These are phyloP conservation scores for Psilocybe tampanensis DNA, from an alignment of 768 basidiomycete species.

Conservation along the genomic window DNA sequence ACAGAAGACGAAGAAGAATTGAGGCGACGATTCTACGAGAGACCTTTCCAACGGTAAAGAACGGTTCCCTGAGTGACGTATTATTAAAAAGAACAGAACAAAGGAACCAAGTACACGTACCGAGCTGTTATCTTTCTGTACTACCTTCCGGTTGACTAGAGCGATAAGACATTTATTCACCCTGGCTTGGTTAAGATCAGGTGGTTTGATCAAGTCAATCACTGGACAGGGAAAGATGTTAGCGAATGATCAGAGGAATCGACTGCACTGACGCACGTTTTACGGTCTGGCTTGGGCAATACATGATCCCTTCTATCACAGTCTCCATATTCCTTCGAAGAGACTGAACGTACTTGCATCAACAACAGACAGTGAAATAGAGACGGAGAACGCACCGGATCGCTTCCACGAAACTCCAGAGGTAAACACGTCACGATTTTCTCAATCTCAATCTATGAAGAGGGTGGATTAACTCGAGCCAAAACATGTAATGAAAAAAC, in stretches of 20 bases:
- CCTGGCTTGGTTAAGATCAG: conserved; percentile 85
- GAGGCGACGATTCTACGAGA: no score
- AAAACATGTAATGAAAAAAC: background rate
- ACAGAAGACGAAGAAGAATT: no score
- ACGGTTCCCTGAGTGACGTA: no score
- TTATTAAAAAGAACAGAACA: no score
- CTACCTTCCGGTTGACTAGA: conserved; percentile 83
- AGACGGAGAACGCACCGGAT: conserved; percentile 61
- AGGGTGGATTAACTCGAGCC: background rate
- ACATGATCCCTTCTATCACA: conserved; percentile 78
- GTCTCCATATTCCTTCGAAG: conserved; percentile 79
- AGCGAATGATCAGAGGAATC: background rate
- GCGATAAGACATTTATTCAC: conserved; percentile 95
- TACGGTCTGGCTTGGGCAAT: conserved; percentile 58
- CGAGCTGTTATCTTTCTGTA: conserved; percentile 70
- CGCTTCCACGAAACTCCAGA: conserved; percentile 87
- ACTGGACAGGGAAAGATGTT: conserved; percentile 44
- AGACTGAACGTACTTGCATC: conserved; percentile 42
- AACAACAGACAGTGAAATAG: background rate
- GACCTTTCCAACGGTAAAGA: no score
- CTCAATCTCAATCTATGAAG: conserved; percentile 58
- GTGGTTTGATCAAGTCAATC: conserved; percentile 71
- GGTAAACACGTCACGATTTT: conserved; percentile 77
- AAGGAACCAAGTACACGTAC: no score
- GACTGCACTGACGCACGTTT: conserved; percentile 50